Evolutionary conservation across 306 rosid species (phyloP).

Genomic region (Leucaena leucocephala): DNA sequence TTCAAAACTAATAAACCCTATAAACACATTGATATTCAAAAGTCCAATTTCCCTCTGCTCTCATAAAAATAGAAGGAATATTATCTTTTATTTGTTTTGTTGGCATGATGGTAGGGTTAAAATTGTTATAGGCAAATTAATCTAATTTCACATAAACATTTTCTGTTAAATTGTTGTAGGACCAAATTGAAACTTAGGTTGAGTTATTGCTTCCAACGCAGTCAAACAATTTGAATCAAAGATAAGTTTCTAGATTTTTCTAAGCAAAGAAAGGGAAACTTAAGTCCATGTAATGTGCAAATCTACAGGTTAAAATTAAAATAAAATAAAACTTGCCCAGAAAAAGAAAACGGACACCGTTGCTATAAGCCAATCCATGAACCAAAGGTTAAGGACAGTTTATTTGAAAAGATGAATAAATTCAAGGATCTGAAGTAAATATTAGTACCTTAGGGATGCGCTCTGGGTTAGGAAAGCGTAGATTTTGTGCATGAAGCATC

Average conservation of each 20-base stretch:
- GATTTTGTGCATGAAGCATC: conserved; percentile 91
- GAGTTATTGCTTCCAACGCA: neutral
- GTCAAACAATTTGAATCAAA: neutral
- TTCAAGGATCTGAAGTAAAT: conserved; percentile 1
- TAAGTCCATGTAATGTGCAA: neutral
- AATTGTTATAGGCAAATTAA: neutral
- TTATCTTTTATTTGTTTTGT: neutral
- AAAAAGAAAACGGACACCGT: neutral
- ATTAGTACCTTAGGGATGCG: conserved; percentile 79
- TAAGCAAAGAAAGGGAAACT: neutral
- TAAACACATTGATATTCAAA: neutral
- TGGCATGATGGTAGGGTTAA: neutral
- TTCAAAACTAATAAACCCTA: neutral
- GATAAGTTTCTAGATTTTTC: neutral
- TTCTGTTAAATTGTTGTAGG: neutral
- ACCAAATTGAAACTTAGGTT: neutral
- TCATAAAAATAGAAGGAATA: neutral
- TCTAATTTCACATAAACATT: neutral
- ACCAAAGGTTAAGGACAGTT: conserved; percentile 13
- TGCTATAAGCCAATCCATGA: neutral
- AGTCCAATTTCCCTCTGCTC: conserved; percentile 18
- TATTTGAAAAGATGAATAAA: conserved; percentile 3
- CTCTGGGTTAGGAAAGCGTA: conserved; percentile 83
- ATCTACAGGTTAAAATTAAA: neutral
- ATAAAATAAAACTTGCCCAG: neutral